phyloP scores from a whole-genome alignment of 192 early-diverging fungal genomes.

The Coemansia sp. region DNA sequence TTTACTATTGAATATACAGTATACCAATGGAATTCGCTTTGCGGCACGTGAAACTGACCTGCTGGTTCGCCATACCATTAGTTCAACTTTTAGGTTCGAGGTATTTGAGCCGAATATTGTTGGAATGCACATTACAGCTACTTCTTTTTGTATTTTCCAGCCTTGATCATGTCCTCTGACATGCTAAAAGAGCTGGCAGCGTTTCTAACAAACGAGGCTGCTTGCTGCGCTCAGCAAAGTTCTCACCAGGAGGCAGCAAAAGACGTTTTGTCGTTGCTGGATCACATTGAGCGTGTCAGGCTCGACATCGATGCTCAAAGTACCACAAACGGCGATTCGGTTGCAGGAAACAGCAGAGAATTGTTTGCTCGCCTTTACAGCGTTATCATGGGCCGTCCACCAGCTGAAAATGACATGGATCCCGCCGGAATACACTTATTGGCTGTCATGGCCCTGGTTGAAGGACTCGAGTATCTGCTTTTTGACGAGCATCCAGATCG shows the following conservation, averaged over 20 bases:
- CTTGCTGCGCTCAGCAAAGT: not conserved
- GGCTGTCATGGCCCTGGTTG: constrained; percentile 13
- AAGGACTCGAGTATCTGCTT: constrained; percentile 16
- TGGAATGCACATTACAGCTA: not conserved
- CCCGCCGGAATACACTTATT: constrained; percentile 17
- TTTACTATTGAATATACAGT: not conserved
- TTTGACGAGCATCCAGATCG: not conserved
- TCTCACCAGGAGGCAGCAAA: not conserved
- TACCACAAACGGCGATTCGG: not conserved
- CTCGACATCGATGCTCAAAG: not conserved
- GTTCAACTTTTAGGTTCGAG: not conserved
- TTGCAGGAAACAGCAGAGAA: not conserved
- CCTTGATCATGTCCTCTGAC: not conserved
- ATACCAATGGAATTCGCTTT: not conserved
- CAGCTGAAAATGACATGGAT: constrained; percentile 12
- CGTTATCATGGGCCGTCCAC: constrained; percentile 3
- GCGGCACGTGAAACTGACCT: not conserved
- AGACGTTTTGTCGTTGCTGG: not conserved
- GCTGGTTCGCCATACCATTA: not conserved
- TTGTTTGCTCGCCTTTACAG: not conserved
- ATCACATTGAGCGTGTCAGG: not conserved
- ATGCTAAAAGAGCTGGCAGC: not conserved
- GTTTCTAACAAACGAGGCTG: not conserved
- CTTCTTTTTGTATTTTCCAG: not conserved
- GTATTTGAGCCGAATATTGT: not conserved